Evolutionary conservation across 129 eudicot genomes (phyloP).

Genomic region (Centella asiatica): DNA sequence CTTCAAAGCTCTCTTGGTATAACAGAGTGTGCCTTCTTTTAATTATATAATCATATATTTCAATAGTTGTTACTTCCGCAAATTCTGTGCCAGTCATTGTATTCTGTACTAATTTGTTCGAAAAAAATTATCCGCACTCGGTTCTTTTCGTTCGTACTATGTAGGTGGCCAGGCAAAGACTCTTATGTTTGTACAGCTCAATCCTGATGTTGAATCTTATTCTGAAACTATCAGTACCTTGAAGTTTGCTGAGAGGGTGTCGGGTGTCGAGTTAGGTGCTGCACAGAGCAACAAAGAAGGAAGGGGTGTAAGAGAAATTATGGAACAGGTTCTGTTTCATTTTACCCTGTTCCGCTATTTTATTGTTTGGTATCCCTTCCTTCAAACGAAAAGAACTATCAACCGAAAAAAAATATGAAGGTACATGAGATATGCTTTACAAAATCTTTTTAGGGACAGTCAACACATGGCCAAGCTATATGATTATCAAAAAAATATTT

Average conservation of each 20-base stretch:
- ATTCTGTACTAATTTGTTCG: neutral
- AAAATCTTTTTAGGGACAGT: too few species aligned
- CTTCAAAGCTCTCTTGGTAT: constrained; percentile 84
- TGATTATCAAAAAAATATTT: too few species aligned
- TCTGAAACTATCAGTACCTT: constrained; percentile 68
- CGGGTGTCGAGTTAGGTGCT: constrained; percentile 93
- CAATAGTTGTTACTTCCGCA: neutral
- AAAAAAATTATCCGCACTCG: constrained; percentile 4
- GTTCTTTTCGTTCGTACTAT: constrained; percentile 8
- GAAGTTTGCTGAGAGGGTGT: constrained; percentile 82
- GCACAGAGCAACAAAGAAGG: constrained; percentile 79
- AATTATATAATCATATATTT: neutral
- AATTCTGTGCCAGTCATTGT: neutral
- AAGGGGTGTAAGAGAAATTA: constrained; percentile 70
- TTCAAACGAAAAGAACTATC: too few species aligned
- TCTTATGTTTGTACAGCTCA: constrained; percentile 83
- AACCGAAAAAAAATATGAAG: too few species aligned
- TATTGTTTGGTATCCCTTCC: neutral
- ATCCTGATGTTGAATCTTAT: constrained; percentile 78
- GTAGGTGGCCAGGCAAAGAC: constrained; percentile 91
- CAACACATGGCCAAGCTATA: too few species aligned
- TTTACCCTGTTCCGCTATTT: neutral
- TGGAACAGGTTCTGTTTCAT: constrained; percentile 58
- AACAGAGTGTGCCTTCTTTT: neutral
- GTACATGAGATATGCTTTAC: too few species aligned